Conservation (phyloP, 495 filamentous ascomycete species). For the Lasiosphaeria ovina region DNA sequence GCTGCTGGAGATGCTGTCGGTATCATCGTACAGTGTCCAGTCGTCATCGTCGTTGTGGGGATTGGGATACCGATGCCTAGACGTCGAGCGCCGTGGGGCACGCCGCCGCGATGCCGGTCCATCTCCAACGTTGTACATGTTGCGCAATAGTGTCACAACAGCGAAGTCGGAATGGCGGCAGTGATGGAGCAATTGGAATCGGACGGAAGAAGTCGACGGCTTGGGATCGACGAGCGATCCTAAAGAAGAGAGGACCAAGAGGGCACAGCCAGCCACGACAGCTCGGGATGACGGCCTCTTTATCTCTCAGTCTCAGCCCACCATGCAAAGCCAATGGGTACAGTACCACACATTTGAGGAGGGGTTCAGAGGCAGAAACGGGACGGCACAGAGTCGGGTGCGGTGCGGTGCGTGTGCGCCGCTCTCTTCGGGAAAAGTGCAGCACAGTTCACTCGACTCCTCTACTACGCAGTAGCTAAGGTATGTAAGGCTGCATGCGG, state of each 20-base stretch:
- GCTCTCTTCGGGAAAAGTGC: not conserved
- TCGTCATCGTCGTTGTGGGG: conserved; percentile 12
- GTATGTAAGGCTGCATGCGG: conserved; percentile 10
- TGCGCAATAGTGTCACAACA: not conserved
- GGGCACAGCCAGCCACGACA: not conserved
- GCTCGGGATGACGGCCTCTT: conserved; percentile 10
- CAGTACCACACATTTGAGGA: not conserved
- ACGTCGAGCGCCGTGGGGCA: not conserved
- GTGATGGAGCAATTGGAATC: not conserved
- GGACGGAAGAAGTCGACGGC: not conserved
- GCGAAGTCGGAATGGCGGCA: not conserved
- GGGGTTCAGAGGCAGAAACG: conserved; percentile 4
- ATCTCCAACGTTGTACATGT: not conserved
- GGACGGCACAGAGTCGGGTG: conserved; percentile 4
- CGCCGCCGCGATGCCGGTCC: not conserved
- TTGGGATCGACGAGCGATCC: conserved; percentile 2
- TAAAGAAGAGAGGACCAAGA: conserved; percentile 5
- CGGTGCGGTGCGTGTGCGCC: not conserved
- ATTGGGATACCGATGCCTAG: too few species aligned
- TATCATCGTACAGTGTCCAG: conserved; percentile 13
- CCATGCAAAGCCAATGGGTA: not conserved
- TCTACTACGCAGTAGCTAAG: too few species aligned
- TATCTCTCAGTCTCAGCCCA: conserved; percentile 7
- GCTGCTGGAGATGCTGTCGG: not conserved
- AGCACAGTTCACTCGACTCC: not conserved